Conservation (phyloP, 768 basidiomycete genomes). For the Gloeopeniophorella convolvens region DNA sequence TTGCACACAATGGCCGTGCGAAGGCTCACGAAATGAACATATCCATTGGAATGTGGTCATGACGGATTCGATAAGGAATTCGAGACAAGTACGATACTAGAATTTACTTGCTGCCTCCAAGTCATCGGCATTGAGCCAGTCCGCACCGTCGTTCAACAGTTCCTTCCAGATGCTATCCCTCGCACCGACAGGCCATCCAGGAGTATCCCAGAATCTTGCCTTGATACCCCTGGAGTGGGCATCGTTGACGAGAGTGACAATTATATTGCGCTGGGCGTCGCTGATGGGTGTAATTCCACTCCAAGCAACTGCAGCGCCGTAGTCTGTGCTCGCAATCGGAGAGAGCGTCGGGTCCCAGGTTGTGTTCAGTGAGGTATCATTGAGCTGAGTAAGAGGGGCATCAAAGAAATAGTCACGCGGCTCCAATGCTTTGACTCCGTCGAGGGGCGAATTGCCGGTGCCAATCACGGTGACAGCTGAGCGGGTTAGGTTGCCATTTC, state of each 20-base stretch:
- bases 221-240: slow-evolving; percentile 40
- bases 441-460: slow-evolving; percentile 47
- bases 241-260: slow-evolving; percentile 36
- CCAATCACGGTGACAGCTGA: slow-evolving; percentile 41
- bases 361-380: slow-evolving; percentile 30
- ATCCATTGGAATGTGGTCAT: no score
- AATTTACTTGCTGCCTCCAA: slow-evolving; percentile 36
- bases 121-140: slow-evolving; percentile 51
- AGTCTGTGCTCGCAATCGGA: slow-evolving; percentile 48
- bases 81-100: no score
- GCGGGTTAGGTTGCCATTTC: slow-evolving; percentile 33
- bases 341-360: slow-evolving; percentile 38
- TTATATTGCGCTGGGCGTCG: slow-evolving; percentile 32
- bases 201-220: slow-evolving; percentile 50
- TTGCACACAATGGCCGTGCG: no score
- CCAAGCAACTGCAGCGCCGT: slow-evolving; percentile 40
- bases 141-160: slow-evolving; percentile 37
- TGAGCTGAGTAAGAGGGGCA: slow-evolving; percentile 40
- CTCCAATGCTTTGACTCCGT: slow-evolving; percentile 36
- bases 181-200: slow-evolving; percentile 41
- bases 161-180: slow-evolving; percentile 39
- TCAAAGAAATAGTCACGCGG: slow-evolving; percentile 48
- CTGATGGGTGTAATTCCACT: slow-evolving; percentile 38
- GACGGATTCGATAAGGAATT: no score
- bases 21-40: no score